Base-by-base conservation (phyloP, 2,329 filamentous ascomycete species). In the Phyllosticta citribraziliensis region DNA sequence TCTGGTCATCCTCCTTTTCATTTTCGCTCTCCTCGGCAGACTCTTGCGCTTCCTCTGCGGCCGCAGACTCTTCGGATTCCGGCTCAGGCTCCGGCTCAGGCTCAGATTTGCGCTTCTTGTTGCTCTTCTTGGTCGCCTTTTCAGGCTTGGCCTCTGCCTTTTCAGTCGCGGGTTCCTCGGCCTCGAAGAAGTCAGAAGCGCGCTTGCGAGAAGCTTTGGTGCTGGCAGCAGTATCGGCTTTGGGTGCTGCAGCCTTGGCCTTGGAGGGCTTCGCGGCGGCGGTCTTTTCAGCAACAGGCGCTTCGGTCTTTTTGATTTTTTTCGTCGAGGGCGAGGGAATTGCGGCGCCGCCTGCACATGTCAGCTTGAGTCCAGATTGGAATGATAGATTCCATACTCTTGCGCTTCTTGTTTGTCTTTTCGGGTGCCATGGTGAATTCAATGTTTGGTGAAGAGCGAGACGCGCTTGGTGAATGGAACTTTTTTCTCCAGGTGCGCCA, bases 331-430 rank as follows among this genome's bases (percentile, higher is more conserved):
- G 71, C 25, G 69, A 68, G 25, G 70, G 55, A 30, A 72, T 70
- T 25, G 67, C 55, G 55, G 70, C 71, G 69, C 68, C 72, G 69
- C 68, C 72, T 74, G 64, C 67, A 54, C 55, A 5, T 22, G 40
- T 55, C 62, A 63, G 27, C 54, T 67, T 62, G 33, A 5, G 64
- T 65, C 55, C n/a, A 24, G 12, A 60, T 51, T 12, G 3, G 65
- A 64, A 66, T 60, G 33, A 12, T 5, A 51, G 56, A n/a, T 55
- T 10, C 1, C 69, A 51, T 71, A 80, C 80, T 77, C 69, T 82
- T 82, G 72, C 79, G 78, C 78, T 84, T 84, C 70, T 80, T 84
- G 51, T 74, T 74, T 66, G 80, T 81, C 65, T 75, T 74, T 67
- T 80, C 80, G 65, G 77, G 76, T 60, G 79, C 80, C 82, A 84